Evolutionary conservation across 495 filamentous ascomycete genomes (phyloP), one percentile per base, ranked within the genome.

Genomic region (Evansstolkia leycettana): DNA sequence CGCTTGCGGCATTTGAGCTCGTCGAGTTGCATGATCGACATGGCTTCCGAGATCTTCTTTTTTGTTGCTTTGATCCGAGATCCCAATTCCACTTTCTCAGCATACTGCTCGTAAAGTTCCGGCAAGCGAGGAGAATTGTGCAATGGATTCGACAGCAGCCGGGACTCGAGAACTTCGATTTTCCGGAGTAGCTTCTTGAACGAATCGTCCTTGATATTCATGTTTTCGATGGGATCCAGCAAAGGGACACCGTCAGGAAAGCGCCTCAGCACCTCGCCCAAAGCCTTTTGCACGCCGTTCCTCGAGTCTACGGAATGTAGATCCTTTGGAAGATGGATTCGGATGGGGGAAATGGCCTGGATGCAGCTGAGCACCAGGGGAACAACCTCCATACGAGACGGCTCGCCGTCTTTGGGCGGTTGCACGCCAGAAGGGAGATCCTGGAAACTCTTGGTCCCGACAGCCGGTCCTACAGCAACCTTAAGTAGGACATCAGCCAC

Each of bases 161-260:
- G 75, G n/a, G 87, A 84, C 54, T 98, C 92, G 5, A 96, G 72
- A 17, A 94, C 82, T 52, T 98, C 92, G 39, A 96, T 94, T 75
- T 94, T 96, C 70, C 78, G 35, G 33, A 13, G 23, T 16, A 27
- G 15, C 30, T 84, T 83, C 67, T 93, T 95, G 64, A 96, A 96
- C 0, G 74, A 76, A 4, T 90, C 84, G 52, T 96, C 90, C 11
- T 65, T 78, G 52, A 98, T 95, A 10, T 70, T 64, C 90, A 96
- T 95, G 48, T 92, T 82, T 50, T 96, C 87, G 34, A 98, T 76
- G 0, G 90, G 92, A 52, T 98, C 90, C 18, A 96, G 54, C 5
- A 86, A 57, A 9, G 90, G 76, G 34, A 96, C 59, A 2, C 90
- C 90, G 54, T 96, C 92, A n/a, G 84, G 82, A 60, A 98, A 94